These are phyloP conservation scores for Fusarium brachygibbosum DNA, from an alignment of 2,329 filamentous ascomycete genomes.

Conservation along the genomic window DNA sequence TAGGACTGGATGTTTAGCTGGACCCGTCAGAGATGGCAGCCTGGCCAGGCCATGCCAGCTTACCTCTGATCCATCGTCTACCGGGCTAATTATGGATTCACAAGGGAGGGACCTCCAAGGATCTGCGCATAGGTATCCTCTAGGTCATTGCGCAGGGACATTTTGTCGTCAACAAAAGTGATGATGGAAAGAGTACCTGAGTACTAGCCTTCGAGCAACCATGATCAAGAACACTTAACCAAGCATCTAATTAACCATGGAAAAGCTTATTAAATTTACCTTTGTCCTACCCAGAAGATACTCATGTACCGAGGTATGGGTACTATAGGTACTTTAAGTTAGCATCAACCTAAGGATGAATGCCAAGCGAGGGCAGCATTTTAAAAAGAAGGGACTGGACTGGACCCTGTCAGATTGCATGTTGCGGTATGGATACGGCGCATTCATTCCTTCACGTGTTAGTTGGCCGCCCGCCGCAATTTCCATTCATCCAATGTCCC, in stretches of 20 bases:
- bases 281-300: not conserved
- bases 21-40: constrained; percentile 26
- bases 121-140: constrained; percentile 1
- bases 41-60: constrained; percentile 28
- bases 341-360: constrained; percentile 13
- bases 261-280: not conserved
- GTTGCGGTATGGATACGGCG: constrained; percentile 23
- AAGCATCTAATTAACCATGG: not conserved
- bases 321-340: not conserved
- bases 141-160: not conserved
- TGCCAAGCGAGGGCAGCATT: constrained; percentile 42
- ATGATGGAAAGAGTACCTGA: not conserved
- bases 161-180: not conserved
- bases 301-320: not conserved
- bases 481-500: constrained; percentile 36
- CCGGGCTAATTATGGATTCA: constrained; percentile 4
- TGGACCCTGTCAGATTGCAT: constrained; percentile 34
- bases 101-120: constrained; percentile 34
- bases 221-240: not conserved
- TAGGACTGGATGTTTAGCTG: constrained; percentile 18
- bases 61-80: constrained; percentile 29
- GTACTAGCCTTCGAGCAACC: not conserved
- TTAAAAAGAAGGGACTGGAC: constrained; percentile 15
- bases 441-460: constrained; percentile 46
- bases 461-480: constrained; percentile 31